Percentiles rank a stretch among this genome's conserved stretches.
Conservation (phyloP, 1,284 basidiomycete species). For the Austroboletus rostrupii region DNA sequence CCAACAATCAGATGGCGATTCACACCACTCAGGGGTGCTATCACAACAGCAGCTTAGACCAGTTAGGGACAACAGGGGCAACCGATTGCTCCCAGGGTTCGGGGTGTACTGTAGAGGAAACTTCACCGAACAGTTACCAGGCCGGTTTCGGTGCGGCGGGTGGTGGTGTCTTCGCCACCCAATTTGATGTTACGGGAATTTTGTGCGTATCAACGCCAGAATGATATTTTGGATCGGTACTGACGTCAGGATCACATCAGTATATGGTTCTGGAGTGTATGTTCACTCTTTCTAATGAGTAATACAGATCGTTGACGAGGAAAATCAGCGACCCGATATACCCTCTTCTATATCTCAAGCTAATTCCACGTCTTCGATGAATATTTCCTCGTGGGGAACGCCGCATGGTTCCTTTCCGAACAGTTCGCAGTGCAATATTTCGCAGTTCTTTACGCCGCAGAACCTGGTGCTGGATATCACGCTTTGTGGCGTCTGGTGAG, state of each 20-base stretch:
- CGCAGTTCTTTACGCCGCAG: slow-evolving; percentile 48
- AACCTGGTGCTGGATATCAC: slow-evolving; percentile 55
- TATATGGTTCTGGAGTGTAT: slow-evolving; percentile 77
- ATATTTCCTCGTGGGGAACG: slow-evolving; percentile 48
- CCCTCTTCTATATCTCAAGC: slow-evolving; percentile 39
- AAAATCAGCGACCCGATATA: slow-evolving; percentile 38
- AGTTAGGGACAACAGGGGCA: slow-evolving; percentile 34
- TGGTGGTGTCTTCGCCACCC: slow-evolving; percentile 71
- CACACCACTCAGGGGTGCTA: slow-evolving; percentile 47
- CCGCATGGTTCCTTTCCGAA: slow-evolving; percentile 52
- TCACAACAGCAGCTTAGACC: slow-evolving; percentile 28
- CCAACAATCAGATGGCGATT: slow-evolving; percentile 58
- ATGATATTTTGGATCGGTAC: background rate
- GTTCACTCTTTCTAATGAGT: slow-evolving; percentile 22
- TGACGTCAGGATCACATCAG: slow-evolving; percentile 22
- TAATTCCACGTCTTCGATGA: slow-evolving; percentile 41
- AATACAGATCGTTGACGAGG: background rate
- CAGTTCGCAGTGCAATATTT: slow-evolving; percentile 39
- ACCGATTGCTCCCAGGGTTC: slow-evolving; percentile 47
- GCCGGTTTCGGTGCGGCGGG: slow-evolving; percentile 57
- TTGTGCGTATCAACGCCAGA: slow-evolving; percentile 43
- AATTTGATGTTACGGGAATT: slow-evolving; percentile 59
- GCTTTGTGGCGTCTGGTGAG: slow-evolving; percentile 54
- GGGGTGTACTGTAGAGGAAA: slow-evolving; percentile 65
- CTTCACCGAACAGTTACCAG: slow-evolving; percentile 56